Percentiles rank a stretch among this genome's conserved stretches.
Conservation (phyloP, 768 basidiomycete species). For the Leccinum obscurum region DNA sequence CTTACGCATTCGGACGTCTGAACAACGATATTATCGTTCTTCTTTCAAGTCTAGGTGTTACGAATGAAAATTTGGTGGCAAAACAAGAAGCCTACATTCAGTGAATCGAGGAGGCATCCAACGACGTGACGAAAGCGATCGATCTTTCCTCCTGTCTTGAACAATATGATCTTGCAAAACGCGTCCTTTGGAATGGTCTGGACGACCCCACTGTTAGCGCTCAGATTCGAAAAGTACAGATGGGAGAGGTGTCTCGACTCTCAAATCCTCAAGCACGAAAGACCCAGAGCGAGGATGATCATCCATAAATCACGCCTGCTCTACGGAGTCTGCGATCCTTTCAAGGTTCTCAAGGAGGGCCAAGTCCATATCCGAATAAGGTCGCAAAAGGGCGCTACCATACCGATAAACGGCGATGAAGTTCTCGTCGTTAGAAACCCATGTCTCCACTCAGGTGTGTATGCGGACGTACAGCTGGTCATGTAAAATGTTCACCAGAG, state of each 20-base stretch:
- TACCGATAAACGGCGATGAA: conserved; percentile 56
- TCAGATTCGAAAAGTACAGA: conserved; percentile 46
- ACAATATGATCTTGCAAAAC: conserved; percentile 50
- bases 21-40: conserved; percentile 73
- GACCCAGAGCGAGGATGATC: conserved; percentile 57
- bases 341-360: conserved; percentile 59
- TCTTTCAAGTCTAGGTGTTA: conserved; percentile 61
- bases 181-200: conserved; percentile 53
- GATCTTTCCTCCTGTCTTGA: conserved; percentile 56
- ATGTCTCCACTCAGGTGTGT: conserved; percentile 62
- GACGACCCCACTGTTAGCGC: conserved; percentile 42
- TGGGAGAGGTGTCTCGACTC: conserved; percentile 43
- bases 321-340: conserved; percentile 70
- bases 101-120: too few species aligned
- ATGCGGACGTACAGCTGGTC: not conserved
- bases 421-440: conserved; percentile 66
- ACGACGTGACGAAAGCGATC: conserved; percentile 48
- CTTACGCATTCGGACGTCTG: conserved; percentile 63
- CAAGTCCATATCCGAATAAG: conserved; percentile 64
- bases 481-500: not conserved
- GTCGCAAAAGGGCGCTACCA: conserved; percentile 49
- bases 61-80: conserved; percentile 49
- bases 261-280: conserved; percentile 52
- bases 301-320: conserved; percentile 61
- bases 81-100: too few species aligned